These are phyloP conservation scores for Cutaneotrichosporon arboriforme DNA, from an alignment of 1,284 basidiomycete species.

Conservation along the genomic window DNA sequence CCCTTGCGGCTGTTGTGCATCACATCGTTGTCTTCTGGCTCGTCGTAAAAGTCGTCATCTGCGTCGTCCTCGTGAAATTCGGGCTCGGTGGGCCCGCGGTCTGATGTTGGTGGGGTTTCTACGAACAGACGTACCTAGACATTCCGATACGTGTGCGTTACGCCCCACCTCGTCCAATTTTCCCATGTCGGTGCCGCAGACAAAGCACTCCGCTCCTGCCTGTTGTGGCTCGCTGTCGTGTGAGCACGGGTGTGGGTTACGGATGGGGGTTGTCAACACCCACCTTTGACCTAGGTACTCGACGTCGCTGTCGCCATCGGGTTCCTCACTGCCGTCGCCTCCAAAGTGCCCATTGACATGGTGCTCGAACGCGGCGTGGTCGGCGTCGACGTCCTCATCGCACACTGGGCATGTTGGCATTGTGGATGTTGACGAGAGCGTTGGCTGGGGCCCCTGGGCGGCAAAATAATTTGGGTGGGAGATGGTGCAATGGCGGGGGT, in stretches of 20 bases:
- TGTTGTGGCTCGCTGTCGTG: not conserved
- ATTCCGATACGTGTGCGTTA: slow-evolving; percentile 26
- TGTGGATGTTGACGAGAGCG: not conserved
- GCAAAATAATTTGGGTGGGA: too few relatives aligned
- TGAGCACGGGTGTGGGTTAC: not conserved
- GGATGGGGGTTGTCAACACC: not conserved
- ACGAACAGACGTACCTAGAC: slow-evolving; percentile 21
- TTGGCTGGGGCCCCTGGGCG: too few relatives aligned
- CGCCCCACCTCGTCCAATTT: slow-evolving; percentile 11
- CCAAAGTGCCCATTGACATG: slow-evolving; percentile 40
- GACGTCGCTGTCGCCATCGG: not conserved
- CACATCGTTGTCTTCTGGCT: not conserved
- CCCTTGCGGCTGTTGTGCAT: slow-evolving; percentile 6
- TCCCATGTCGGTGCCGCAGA: slow-evolving; percentile 25
- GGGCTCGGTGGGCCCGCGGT: not conserved
- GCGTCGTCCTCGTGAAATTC: not conserved
- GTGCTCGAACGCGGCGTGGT: slow-evolving; percentile 24
- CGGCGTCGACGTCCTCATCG: slow-evolving; percentile 19
- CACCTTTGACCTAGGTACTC: slow-evolving; percentile 3
- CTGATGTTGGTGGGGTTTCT: too few relatives aligned
- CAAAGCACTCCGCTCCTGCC: slow-evolving; percentile 17
- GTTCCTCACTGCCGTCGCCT: not conserved
- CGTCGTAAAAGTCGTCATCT: not conserved
- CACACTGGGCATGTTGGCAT: slow-evolving; percentile 35
- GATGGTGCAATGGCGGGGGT: too few relatives aligned